Base-by-base conservation (phyloP, 108 stramenopile species). In the Stephanodiscus triporus region DNA sequence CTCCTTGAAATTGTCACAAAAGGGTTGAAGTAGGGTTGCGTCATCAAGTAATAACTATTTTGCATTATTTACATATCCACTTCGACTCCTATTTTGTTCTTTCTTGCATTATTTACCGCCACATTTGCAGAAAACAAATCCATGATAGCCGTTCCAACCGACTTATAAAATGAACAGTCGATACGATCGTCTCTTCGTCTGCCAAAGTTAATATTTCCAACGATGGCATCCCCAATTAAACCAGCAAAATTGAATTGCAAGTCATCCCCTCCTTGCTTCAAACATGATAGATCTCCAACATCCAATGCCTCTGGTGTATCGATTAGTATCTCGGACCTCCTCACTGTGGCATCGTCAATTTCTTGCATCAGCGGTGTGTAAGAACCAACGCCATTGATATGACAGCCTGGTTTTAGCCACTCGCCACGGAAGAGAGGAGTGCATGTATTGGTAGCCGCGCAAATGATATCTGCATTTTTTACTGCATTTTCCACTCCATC, bases 1-100 rank as follows among this genome's bases (percentile, higher is more conserved):
- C 66, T 91, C 38, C 91, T 82, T 43, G 96, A 97, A 72, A 85
- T 97, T 77, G 90, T 95, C 9, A 83, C 60, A 43, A 78, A 87
- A 32, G 91, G 84, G 14, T 67, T 95, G 54, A 87, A 84, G 48
- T 82, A 68, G 47, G n/a, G 1, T 61, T 29, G 29, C 22, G n/a
- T 11, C n/a, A 61, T 20, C 2, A 24, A 54, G 23, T 54, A 54
- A 22, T 68, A 36, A 68, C n/a, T 68, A 20, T 9, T 23, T 32
- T 36, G 2, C 13, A 7, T 37, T 27, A 29, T 30, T 62, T 54
- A 76, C 75, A 81, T 81, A n/a, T 76, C 69, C 24, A 81, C 42
- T 58, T 48, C 70, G 1, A 43, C 54, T 0, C 80, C 80, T 36
- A 76, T 63, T 27, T 43, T 45, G 24, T 65, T 76, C 68, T 48